These are phyloP conservation scores for Teunomyces funiuensis DNA, from an alignment of 805 yeast species.

Conservation along the genomic window DNA sequence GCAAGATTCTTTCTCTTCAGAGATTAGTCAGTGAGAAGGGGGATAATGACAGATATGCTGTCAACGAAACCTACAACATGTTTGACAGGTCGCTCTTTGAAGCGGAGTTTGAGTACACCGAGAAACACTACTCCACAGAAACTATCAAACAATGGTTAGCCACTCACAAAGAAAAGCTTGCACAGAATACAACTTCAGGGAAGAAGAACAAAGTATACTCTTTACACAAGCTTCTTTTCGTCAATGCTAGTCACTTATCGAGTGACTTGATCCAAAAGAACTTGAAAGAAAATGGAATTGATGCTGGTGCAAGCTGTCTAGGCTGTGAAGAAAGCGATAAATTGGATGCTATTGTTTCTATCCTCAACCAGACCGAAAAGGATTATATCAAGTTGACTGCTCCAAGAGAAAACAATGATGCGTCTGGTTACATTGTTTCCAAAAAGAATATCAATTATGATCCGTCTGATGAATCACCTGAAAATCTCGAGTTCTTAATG, in stretches of 20 bases:
- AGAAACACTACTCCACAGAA: slow-evolving; percentile 24
- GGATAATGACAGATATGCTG: slow-evolving; percentile 63
- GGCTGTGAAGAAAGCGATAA: slow-evolving; percentile 25
- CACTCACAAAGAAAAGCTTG: slow-evolving; percentile 28
- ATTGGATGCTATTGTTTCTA: slow-evolving; percentile 32
- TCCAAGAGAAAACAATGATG: slow-evolving; percentile 28
- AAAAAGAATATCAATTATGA: slow-evolving; percentile 55
- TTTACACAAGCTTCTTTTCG: slow-evolving; percentile 67
- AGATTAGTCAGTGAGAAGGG: slow-evolving; percentile 77
- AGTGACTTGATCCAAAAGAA: slow-evolving; percentile 71
- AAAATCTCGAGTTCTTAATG: slow-evolving; percentile 48
- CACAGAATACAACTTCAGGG: slow-evolving; percentile 10
- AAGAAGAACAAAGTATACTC: slow-evolving; percentile 51
- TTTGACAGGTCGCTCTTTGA: slow-evolving; percentile 55
- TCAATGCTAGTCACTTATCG: slow-evolving; percentile 71
- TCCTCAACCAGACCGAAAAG: slow-evolving; percentile 48
- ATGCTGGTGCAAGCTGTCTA: slow-evolving; percentile 42
- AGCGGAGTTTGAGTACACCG: slow-evolving; percentile 12
- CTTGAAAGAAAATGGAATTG: slow-evolving; percentile 46
- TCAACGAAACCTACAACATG: slow-evolving; percentile 67
- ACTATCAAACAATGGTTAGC: slow-evolving; percentile 42
- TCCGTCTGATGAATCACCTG: slow-evolving; percentile 22
- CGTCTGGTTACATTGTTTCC: slow-evolving; percentile 62
- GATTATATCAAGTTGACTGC: slow-evolving; percentile 40
- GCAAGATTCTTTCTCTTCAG: slow-evolving; percentile 69